Evolutionary conservation across 1,284 basidiomycete species (phyloP).

Genomic region (Neolentinus lepideus): DNA sequence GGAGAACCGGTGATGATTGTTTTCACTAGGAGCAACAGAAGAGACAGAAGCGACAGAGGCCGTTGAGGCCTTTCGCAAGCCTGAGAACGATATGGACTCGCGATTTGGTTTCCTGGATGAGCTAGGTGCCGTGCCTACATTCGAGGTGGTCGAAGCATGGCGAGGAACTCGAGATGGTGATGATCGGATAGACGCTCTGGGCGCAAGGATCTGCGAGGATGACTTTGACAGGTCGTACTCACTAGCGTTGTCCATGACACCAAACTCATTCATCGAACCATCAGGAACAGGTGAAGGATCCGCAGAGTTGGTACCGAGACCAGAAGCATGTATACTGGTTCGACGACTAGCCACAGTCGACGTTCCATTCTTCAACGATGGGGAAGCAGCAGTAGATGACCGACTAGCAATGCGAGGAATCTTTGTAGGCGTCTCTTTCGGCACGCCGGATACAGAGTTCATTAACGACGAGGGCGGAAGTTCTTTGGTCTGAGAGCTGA

Average conservation of each 20-base stretch:
- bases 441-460: slow-evolving; percentile 42
- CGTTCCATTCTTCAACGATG: slow-evolving; percentile 46
- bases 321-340: slow-evolving; percentile 49
- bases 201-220: slow-evolving; percentile 23
- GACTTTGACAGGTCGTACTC: slow-evolving; percentile 28
- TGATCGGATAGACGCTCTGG: slow-evolving; percentile 43
- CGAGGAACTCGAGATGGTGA: slow-evolving; percentile 68
- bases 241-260: slow-evolving; percentile 54
- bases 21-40: slow-evolving; percentile 36
- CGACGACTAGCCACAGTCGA: slow-evolving; percentile 47
- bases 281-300: slow-evolving; percentile 55
- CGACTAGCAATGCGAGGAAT: slow-evolving; percentile 88
- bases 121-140: slow-evolving; percentile 30
- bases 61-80: slow-evolving; percentile 73
- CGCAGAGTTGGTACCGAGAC: slow-evolving; percentile 39
- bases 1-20: slow-evolving; percentile 61
- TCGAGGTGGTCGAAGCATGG: slow-evolving; percentile 47
- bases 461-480: slow-evolving; percentile 41
- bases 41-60: slow-evolving; percentile 63
- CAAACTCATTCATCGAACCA: slow-evolving; percentile 65
- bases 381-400: slow-evolving; percentile 62
- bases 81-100: slow-evolving; percentile 69
- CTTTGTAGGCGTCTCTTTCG: slow-evolving; percentile 86
- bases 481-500: slow-evolving; percentile 45
- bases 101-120: slow-evolving; percentile 57